Evolutionary conservation across 768 basidiomycete genomes (phyloP).

Genomic region (Leucocoprinus birnbaumii): DNA sequence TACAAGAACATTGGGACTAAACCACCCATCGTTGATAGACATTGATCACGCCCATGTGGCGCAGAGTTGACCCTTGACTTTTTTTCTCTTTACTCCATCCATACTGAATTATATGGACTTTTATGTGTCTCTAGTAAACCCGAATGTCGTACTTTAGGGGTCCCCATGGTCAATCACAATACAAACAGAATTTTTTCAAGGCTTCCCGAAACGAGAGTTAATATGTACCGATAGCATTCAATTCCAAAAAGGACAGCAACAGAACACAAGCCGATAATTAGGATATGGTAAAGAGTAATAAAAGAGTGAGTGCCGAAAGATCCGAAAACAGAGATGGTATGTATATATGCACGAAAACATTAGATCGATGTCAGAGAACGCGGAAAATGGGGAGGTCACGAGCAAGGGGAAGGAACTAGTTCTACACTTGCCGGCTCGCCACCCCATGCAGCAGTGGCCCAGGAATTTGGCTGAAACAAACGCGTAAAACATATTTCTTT

Average conservation of each 20-base stretch:
- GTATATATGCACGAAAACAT: constrained; percentile 5
- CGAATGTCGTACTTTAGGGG: not conserved
- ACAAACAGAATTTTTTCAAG: too few relatives aligned
- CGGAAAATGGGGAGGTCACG: not conserved
- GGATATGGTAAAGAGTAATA: not conserved
- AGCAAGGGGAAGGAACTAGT: not conserved
- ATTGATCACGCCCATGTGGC: not conserved
- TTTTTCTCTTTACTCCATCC: not conserved
- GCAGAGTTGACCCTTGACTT: not conserved
- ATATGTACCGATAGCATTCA: not conserved
- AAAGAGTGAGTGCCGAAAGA: not conserved
- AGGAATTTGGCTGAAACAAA: too few relatives aligned
- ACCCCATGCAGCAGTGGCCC: not conserved
- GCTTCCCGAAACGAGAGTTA: not conserved
- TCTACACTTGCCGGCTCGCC: not conserved
- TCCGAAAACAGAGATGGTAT: constrained; percentile 9
- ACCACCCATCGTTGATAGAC: not conserved
- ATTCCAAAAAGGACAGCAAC: not conserved
- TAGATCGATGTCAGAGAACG: not conserved
- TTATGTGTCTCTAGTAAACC: not conserved
- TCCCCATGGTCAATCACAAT: not conserved
- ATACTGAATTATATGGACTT: not conserved
- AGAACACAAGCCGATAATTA: not conserved
- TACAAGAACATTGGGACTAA: not conserved
- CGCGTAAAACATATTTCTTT: not conserved